Evolutionary conservation across 2,329 filamentous ascomycete genomes (phyloP).

Genomic region (Clarireedia paspali): DNA sequence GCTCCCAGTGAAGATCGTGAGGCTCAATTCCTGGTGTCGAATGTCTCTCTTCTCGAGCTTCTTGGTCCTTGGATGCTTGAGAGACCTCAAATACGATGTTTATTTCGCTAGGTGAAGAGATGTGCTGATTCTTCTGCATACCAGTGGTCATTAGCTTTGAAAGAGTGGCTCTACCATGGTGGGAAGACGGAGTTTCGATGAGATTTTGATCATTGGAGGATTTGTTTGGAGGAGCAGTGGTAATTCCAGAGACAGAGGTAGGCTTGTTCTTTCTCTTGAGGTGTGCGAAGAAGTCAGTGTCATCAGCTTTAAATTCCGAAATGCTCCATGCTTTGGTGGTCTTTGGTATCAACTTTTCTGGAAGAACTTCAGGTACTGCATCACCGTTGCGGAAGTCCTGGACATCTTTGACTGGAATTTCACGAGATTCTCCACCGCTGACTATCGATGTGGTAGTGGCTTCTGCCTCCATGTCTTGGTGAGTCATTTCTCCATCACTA

Average conservation of each 20-base stretch:
- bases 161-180: background rate
- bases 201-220: background rate
- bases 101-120: background rate
- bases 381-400: too few species aligned
- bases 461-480: too few species aligned
- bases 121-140: background rate
- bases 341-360: background rate
- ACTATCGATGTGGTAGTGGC: too few species aligned
- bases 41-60: too few species aligned
- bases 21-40: background rate
- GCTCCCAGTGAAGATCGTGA: too few species aligned
- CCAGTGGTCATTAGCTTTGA: background rate
- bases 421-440: too few species aligned
- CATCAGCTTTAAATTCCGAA: background rate
- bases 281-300: background rate
- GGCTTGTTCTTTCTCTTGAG: background rate
- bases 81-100: too few species aligned
- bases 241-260: background rate
- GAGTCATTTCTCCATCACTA: too few species aligned
- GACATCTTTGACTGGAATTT: too few species aligned
- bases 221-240: background rate
- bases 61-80: too few species aligned
- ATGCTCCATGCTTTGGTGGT: background rate
- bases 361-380: too few species aligned
- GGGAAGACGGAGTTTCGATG: background rate